Evolutionary conservation across 2,329 filamentous ascomycete species (phyloP).

Genomic region (Hansfordia pulvinata): DNA sequence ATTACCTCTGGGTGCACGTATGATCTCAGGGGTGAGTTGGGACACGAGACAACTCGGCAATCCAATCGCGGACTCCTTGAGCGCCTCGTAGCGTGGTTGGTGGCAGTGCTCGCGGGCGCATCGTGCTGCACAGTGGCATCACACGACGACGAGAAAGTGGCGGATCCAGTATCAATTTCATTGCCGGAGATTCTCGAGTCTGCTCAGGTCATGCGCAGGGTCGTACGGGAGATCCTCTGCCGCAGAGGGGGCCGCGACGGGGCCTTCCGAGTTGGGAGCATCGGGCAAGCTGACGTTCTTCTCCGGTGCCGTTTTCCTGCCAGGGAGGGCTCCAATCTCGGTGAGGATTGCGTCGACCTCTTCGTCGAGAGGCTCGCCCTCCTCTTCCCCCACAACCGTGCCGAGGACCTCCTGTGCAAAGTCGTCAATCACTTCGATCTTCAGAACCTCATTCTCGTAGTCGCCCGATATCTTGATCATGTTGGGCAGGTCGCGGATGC

Average conservation of each 20-base stretch:
- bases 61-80: not conserved
- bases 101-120: too few species aligned
- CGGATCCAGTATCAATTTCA: constrained; percentile 26
- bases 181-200: constrained; percentile 83
- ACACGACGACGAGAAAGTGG: too few species aligned
- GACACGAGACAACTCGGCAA: not conserved
- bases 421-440: constrained; percentile 71
- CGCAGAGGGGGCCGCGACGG: constrained; percentile 38
- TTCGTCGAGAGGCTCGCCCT: constrained; percentile 58
- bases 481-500: constrained; percentile 88
- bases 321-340: constrained; percentile 83
- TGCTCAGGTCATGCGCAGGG: constrained; percentile 78
- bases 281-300: constrained; percentile 43
- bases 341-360: constrained; percentile 91
- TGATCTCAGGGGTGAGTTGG: not conserved
- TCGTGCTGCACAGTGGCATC: too few species aligned
- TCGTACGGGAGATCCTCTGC: constrained; percentile 79
- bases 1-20: not conserved
- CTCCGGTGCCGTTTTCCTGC: constrained; percentile 60
- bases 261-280: constrained; percentile 39
- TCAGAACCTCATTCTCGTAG: constrained; percentile 70
- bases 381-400: constrained; percentile 57
- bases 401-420: constrained; percentile 83
- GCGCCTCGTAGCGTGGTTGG: constrained; percentile 1
- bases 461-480: constrained; percentile 69